Percentiles rank a stretch among this genome's conserved stretches.
Evolutionary conservation across 2,329 filamentous ascomycete species (phyloP).

Genomic region (Scortechinia acanthostroma): DNA sequence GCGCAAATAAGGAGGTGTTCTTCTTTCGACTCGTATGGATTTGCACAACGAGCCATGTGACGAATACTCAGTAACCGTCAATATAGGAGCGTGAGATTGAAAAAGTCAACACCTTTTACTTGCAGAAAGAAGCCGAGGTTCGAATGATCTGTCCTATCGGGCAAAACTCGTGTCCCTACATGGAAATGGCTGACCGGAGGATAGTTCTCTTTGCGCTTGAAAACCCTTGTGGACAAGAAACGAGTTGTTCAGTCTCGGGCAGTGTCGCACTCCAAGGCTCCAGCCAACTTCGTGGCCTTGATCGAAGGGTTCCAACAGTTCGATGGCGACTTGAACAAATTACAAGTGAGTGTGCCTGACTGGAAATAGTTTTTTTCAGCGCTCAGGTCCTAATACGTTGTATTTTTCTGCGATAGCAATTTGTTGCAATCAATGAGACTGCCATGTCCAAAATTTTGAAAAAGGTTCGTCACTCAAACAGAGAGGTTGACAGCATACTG

Average conservation of each 20-base stretch:
- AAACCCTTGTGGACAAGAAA: slow-evolving; percentile 68
- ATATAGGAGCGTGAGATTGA: slow-evolving; percentile 66
- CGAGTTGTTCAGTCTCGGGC: slow-evolving; percentile 59
- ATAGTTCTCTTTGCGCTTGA: slow-evolving; percentile 63
- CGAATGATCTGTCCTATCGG: slow-evolving; percentile 10
- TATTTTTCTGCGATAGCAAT: slow-evolving; percentile 52
- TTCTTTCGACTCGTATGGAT: slow-evolving; percentile 64
- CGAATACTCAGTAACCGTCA: not conserved
- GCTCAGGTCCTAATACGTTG: not conserved
- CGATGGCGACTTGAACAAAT: slow-evolving; percentile 67
- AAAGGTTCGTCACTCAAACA: slow-evolving; percentile 28
- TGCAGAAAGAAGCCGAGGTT: slow-evolving; percentile 72
- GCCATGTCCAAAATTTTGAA: slow-evolving; percentile 74
- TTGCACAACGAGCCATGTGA: slow-evolving; percentile 7
- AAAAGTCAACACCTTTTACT: slow-evolving; percentile 71
- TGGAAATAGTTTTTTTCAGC: not conserved
- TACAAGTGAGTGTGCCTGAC: slow-evolving; percentile 27
- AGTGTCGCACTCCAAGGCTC: slow-evolving; percentile 55
- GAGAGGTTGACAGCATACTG: not conserved
- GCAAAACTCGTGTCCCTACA: not conserved
- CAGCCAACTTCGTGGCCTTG: slow-evolving; percentile 63
- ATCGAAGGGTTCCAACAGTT: slow-evolving; percentile 72
- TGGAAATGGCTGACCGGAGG: not conserved
- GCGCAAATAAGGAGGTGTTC: slow-evolving; percentile 72
- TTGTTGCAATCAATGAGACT: slow-evolving; percentile 70